phyloP scores from a whole-genome alignment of 805 yeast species.

The Ogataea nitratoaversa region DNA sequence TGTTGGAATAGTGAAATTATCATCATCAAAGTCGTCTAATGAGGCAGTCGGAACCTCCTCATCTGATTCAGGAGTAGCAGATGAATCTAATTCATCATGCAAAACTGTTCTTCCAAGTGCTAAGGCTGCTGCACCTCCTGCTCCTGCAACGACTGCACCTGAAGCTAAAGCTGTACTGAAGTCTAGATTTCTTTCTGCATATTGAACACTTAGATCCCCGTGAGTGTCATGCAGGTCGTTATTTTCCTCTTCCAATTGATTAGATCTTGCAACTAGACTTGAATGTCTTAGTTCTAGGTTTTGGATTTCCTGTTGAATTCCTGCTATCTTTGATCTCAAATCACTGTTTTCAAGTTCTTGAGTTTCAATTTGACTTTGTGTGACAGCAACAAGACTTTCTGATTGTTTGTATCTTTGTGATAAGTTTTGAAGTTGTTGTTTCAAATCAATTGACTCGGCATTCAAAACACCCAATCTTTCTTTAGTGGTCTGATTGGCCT shows the following conservation, averaged over 20 bases:
- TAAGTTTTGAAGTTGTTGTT: slow-evolving; percentile 49
- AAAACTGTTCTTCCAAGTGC: background rate
- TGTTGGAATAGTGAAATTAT: slow-evolving; percentile 16
- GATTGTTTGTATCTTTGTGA: slow-evolving; percentile 57
- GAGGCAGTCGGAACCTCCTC: slow-evolving; percentile 32
- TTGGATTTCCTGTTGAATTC: slow-evolving; percentile 21
- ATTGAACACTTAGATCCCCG: slow-evolving; percentile 28
- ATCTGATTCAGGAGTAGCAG: slow-evolving; percentile 5
- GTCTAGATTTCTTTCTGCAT: slow-evolving; percentile 29
- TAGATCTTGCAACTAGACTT: slow-evolving; percentile 16
- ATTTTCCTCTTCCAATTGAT: slow-evolving; percentile 35
- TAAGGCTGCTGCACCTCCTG: slow-evolving; percentile 4
- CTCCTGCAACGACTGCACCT: slow-evolving; percentile 21
- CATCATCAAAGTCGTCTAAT: slow-evolving; percentile 29
- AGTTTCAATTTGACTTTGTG: slow-evolving; percentile 65
- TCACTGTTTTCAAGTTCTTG: slow-evolving; percentile 44
- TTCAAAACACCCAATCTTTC: slow-evolving; percentile 65
- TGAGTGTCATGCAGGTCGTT: slow-evolving; percentile 35
- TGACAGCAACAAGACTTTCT: slow-evolving; percentile 58
- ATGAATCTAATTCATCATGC: too few species aligned
- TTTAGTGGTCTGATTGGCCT: slow-evolving; percentile 58
- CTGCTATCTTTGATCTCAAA: slow-evolving; percentile 22
- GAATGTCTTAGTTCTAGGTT: slow-evolving; percentile 27
- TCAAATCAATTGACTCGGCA: slow-evolving; percentile 59
- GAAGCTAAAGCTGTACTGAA: slow-evolving; percentile 27